A percentile compares a stretch with the other conserved stretches of the same genome.
Evolutionary conservation across 768 basidiomycete species (phyloP).

Genomic region (Pleurotus giganteus): DNA sequence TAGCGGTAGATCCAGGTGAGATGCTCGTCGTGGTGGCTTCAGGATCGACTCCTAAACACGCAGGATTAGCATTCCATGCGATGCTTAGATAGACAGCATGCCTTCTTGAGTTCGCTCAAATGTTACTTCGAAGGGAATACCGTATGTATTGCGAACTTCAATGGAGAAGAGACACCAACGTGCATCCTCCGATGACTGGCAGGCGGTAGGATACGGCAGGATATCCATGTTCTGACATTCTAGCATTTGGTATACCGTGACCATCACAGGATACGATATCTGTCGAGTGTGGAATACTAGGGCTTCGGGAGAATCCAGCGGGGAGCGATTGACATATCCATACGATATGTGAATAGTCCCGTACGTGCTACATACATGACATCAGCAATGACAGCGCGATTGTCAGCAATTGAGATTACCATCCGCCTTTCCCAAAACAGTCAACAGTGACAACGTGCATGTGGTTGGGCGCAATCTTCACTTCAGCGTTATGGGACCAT

Average conservation of each 20-base stretch:
- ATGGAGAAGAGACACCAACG: slow-evolving; percentile 87
- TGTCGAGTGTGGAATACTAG: slow-evolving; percentile 83
- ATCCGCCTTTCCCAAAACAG: slow-evolving; percentile 89
- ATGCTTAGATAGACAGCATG: slow-evolving; percentile 20
- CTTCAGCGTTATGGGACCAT: slow-evolving; percentile 57
- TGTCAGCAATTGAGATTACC: slow-evolving; percentile 50
- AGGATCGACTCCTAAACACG: slow-evolving; percentile 34
- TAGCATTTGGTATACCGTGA: slow-evolving; percentile 95
- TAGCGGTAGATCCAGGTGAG: slow-evolving; percentile 84
- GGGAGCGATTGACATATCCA: slow-evolving; percentile 56
- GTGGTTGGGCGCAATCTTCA: slow-evolving; percentile 64
- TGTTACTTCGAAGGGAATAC: slow-evolving; percentile 85
- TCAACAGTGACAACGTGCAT: slow-evolving; percentile 64
- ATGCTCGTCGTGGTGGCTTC: slow-evolving; percentile 56
- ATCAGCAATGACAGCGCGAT: slow-evolving; percentile 14
- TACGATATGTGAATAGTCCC: slow-evolving; percentile 86
- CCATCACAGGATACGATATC: slow-evolving; percentile 81
- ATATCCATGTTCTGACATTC: slow-evolving; percentile 85
- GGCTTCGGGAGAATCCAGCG: slow-evolving; percentile 24
- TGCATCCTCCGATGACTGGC: slow-evolving; percentile 33
- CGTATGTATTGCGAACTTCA: slow-evolving; percentile 91
- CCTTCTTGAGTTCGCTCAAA: slow-evolving; percentile 70
- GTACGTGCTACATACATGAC: slow-evolving; percentile 50
- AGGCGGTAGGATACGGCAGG: slow-evolving; percentile 54
- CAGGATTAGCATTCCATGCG: neutral